Evolutionary conservation across 73 alveolate genomes (phyloP), one percentile per base, ranked within the genome.

Genomic region (Paramecium biaurelia): DNA sequence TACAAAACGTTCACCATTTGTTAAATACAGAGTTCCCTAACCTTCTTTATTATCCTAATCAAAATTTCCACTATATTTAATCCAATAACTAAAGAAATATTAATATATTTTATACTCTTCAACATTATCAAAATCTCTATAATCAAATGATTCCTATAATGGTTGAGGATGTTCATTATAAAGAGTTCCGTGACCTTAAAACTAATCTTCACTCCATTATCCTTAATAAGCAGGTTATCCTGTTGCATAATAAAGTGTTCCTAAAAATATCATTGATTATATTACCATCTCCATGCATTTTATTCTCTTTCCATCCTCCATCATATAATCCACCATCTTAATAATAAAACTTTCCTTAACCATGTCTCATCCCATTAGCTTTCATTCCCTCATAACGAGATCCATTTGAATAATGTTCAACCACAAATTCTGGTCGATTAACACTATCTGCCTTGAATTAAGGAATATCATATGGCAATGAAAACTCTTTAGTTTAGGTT

Each of bases 161-260:
- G 79, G 76, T 32, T 49, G 23, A 0, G 94, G 94, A 24, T 70
- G 70, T 37, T 89, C 94, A 70, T 89, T 89, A 82, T 89, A 89
- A 4, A 89, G 58, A 70, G 87, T 70, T 0, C 94, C 94, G 70
- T 70, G 74, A 23, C 94, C 94, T 89, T 89, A 76, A 43, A 89
- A 89, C 24, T 89, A 70, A 72, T 89, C 94, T 10, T 89, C 94
- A 43, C 57, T 63, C 94, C 94, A 89, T 32, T 89, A 37, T 11
- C 94, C 94, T 45, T 89, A 57, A 70, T 89, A 89, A 5, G 94
- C 94, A 20, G 94, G 94, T 26, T 89, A 21, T 26, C 94, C 94
- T 23, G 92, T 89, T 34, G 94, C 74, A 89, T 89, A 89, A 72
- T 82, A 70, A 5, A 89, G 53, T 21, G 90, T 79, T 8, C 90